These are phyloP conservation scores for Citrus reticulata DNA, from an alignment of 345 rosid genomes.

Conservation along the genomic window DNA sequence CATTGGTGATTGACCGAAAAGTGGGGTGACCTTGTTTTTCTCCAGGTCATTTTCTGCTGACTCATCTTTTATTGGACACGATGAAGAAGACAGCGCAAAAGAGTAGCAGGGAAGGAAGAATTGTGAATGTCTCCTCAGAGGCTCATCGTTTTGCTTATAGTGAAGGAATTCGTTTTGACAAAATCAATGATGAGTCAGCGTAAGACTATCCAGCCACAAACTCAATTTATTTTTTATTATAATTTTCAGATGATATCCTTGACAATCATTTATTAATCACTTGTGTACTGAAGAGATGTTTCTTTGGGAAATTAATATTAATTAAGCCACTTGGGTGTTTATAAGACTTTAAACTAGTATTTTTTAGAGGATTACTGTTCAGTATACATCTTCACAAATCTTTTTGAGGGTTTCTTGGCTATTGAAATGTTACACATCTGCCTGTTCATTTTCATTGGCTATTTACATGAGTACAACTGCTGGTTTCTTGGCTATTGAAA, in stretches of 20 bases:
- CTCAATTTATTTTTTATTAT: neutral
- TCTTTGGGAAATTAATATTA: neutral
- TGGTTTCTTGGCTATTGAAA: neutral
- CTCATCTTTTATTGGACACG: slow-evolving; percentile 58
- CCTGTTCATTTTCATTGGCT: neutral
- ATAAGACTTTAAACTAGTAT: neutral
- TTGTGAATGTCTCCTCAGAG: slow-evolving; percentile 62
- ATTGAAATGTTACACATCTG: neutral
- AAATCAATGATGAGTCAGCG: slow-evolving; percentile 62
- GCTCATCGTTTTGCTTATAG: slow-evolving; percentile 51
- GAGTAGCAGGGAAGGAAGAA: slow-evolving; percentile 68
- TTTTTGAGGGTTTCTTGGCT: neutral
- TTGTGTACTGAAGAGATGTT: neutral
- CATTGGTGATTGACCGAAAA: neutral
- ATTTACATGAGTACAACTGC: neutral
- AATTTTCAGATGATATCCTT: neutral
- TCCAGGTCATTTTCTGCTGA: slow-evolving; percentile 77
- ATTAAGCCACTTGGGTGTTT: neutral
- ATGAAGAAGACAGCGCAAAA: slow-evolving; percentile 66
- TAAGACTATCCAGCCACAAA: slow-evolving; percentile 14
- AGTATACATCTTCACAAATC: neutral
- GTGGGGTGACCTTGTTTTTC: neutral
- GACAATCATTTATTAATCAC: neutral
- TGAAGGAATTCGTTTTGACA: slow-evolving; percentile 62
- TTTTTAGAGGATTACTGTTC: neutral